phyloP scores from a whole-genome alignment of 2,329 filamentous ascomycete genomes.

The Curvularia eragrostidis region DNA sequence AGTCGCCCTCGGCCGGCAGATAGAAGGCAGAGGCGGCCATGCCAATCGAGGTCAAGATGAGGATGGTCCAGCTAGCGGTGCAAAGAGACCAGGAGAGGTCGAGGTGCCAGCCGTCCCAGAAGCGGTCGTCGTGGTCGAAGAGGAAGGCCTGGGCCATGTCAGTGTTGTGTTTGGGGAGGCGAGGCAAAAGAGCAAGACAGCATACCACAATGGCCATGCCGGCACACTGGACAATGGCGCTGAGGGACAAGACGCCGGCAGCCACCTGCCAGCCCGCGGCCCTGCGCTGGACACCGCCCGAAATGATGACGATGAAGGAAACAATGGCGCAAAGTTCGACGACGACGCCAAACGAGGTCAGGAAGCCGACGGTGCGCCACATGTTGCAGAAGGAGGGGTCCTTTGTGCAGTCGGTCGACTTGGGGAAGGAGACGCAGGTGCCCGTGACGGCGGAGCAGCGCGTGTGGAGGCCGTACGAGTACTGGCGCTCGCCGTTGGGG shows the following conservation, averaged over 20 bases:
- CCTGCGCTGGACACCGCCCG: conserved; percentile 79
- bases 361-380: conserved; percentile 87
- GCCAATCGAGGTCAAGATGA: conserved; percentile 61
- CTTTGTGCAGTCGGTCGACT: conserved; percentile 69
- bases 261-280: conserved; percentile 84
- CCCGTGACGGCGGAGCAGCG: conserved; percentile 76
- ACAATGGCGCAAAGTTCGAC: conserved; percentile 82
- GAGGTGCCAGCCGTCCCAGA: conserved; percentile 81
- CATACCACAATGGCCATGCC: conserved; percentile 84
- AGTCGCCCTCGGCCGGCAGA: conserved; percentile 82
- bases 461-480: conserved; percentile 76
- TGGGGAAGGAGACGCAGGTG: conserved; percentile 71
- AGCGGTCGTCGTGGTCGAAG: conserved; percentile 82
- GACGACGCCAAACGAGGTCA: conserved; percentile 85
- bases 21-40: conserved; percentile 72
- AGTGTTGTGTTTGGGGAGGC: conserved; percentile 8
- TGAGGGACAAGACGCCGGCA: conserved; percentile 67
- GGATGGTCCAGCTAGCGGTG: conserved; percentile 65
- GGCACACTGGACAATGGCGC: conserved; percentile 73
- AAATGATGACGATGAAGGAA: conserved; percentile 76
- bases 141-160: conserved; percentile 71
- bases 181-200: conserved; percentile 9
- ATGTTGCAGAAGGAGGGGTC: conserved; percentile 84
- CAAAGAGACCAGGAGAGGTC: conserved; percentile 78
- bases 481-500: conserved; percentile 43